Percentiles rank a stretch among this genome's conserved stretches.
These are phyloP conservation scores for Coemansia sp. DNA, from an alignment of 192 early-diverging fungal genomes.

Conservation along the genomic window DNA sequence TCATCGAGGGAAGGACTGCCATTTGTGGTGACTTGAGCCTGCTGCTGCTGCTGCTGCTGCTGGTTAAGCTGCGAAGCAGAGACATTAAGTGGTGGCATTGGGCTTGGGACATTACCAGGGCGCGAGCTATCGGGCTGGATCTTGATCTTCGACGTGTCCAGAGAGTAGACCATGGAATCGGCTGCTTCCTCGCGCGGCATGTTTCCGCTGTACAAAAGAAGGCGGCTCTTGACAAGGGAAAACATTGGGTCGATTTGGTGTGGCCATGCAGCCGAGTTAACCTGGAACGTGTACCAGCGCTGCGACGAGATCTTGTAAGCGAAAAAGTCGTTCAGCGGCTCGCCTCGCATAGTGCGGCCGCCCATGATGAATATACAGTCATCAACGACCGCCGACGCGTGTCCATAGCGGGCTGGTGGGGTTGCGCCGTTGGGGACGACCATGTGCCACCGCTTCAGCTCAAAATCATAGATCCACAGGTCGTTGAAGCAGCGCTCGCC, in stretches of 20 bases:
- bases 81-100: slow-evolving; percentile 8
- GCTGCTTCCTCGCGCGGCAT: slow-evolving; percentile 27
- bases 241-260: slow-evolving; percentile 51
- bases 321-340: slow-evolving; percentile 52
- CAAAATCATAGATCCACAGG: slow-evolving; percentile 49
- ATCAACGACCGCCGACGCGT: slow-evolving; percentile 52
- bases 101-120: neutral
- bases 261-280: slow-evolving; percentile 50
- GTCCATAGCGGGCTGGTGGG: slow-evolving; percentile 51
- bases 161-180: slow-evolving; percentile 32
- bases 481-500: slow-evolving; percentile 53
- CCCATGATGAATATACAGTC: slow-evolving; percentile 57
- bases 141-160: slow-evolving; percentile 56
- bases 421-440: slow-evolving; percentile 48
- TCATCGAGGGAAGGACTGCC: neutral
- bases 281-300: slow-evolving; percentile 58
- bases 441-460: slow-evolving; percentile 31
- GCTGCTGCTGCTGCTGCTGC: slow-evolving; percentile 7
- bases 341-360: slow-evolving; percentile 36
- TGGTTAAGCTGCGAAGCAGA: neutral
- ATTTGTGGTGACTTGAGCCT: neutral
- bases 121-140: slow-evolving; percentile 50
- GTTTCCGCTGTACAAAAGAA: slow-evolving; percentile 49
- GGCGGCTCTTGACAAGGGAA: slow-evolving; percentile 45
- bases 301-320: slow-evolving; percentile 52